A percentile compares a stretch with the other conserved stretches of the same genome.
phyloP scores from a whole-genome alignment of 2,329 filamentous ascomycete species.

The Eutypella sp. region DNA sequence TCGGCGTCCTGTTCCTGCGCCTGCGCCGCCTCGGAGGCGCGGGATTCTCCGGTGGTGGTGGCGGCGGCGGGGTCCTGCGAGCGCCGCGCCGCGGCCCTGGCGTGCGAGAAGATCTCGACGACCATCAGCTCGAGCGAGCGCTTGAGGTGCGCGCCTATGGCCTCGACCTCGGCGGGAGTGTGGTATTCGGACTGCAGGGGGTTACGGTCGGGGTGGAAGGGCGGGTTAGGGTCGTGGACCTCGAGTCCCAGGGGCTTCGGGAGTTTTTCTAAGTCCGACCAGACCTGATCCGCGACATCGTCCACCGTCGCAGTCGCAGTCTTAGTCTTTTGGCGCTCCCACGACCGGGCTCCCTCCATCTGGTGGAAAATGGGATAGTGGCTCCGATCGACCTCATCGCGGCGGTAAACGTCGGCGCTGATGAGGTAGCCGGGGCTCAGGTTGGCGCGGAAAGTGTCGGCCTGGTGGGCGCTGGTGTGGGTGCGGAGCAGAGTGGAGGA shows the following conservation, averaged over 20 bases:
- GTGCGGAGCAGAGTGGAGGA: slow-evolving; percentile 78
- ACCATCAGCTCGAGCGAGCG: slow-evolving; percentile 85
- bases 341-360: slow-evolving; percentile 92
- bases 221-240: slow-evolving; percentile 79
- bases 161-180: slow-evolving; percentile 70
- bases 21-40: background rate
- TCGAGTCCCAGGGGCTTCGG: slow-evolving; percentile 69
- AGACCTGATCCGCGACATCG: slow-evolving; percentile 61
- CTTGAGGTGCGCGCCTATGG: slow-evolving; percentile 81
- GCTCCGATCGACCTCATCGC: slow-evolving; percentile 89
- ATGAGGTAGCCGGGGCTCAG: slow-evolving; percentile 78
- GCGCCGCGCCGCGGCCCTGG: slow-evolving; percentile 58
- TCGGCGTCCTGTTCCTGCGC: slow-evolving; percentile 49
- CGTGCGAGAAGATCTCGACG: slow-evolving; percentile 78
- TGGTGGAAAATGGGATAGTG: slow-evolving; percentile 98
- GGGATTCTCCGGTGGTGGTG: too few species aligned
- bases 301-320: slow-evolving; percentile 49
- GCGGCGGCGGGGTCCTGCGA: slow-evolving; percentile 40
- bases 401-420: slow-evolving; percentile 88
- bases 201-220: slow-evolving; percentile 72
- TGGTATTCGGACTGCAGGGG: slow-evolving; percentile 73
- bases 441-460: slow-evolving; percentile 71
- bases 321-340: too few species aligned
- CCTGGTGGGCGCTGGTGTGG: slow-evolving; percentile 91
- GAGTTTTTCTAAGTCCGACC: slow-evolving; percentile 64